Conservation (phyloP, 1,284 basidiomycete genomes). For the Papiliotrema nemorosa region DNA sequence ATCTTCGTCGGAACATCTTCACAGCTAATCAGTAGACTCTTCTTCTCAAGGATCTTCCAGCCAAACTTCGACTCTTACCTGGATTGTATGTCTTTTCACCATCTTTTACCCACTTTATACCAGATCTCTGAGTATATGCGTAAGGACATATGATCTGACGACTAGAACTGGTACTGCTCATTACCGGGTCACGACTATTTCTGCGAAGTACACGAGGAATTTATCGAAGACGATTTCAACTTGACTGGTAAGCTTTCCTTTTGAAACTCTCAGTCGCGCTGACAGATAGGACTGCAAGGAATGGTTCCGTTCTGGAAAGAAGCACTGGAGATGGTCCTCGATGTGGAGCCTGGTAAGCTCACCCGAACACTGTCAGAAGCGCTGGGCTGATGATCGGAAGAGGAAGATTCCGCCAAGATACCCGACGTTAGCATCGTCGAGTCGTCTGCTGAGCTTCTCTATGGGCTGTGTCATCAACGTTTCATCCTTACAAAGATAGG, state of each 20-base stretch:
- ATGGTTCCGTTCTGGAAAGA: conserved; percentile 98
- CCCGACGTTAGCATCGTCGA: conserved; percentile 95
- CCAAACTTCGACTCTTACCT: conserved; percentile 49
- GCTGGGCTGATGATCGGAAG: no score
- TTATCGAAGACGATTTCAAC: conserved; percentile 99
- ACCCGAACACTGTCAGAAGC: no score
- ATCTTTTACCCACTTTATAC: no score
- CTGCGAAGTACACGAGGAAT: conserved; percentile 95
- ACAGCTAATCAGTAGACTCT: conserved; percentile 30
- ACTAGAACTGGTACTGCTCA: conserved; percentile 87
- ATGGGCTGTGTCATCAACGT: conserved; percentile 95
- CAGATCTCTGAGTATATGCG: no score
- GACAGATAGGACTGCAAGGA: conserved; percentile 67
- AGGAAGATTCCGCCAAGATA: conserved; percentile 81
- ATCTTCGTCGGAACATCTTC: not conserved
- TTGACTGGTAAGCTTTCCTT: conserved; percentile 58
- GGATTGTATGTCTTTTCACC: conserved; percentile 44
- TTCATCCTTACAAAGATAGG: conserved; percentile 94
- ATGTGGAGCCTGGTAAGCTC: conserved; percentile 92
- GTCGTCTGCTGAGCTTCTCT: conserved; percentile 93
- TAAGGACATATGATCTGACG: conserved; percentile 1
- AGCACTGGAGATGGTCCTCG: conserved; percentile 99
- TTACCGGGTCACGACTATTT: conserved; percentile 99
- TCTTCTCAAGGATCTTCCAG: conserved; percentile 47
- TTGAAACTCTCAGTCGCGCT: not conserved